phyloP scores from a whole-genome alignment of 2,329 filamentous ascomycete species.

The Pseudocercospora pini-densiflorae region DNA sequence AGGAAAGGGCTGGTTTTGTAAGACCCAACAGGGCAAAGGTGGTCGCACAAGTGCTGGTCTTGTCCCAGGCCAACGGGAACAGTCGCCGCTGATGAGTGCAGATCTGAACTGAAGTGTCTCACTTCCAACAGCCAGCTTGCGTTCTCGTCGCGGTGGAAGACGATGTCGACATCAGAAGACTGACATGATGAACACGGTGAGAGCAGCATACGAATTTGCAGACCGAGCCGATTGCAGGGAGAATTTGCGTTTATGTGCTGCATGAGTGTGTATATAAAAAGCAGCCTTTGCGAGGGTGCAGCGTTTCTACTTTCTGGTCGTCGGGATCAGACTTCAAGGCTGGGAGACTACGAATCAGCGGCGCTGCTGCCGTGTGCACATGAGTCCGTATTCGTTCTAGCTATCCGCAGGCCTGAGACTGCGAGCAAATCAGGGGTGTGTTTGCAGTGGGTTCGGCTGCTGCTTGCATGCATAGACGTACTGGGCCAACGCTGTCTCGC shows the following conservation, averaged over 20 bases:
- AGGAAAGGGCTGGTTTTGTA: conserved; percentile 13
- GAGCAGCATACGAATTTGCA: not conserved
- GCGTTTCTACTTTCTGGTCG: not conserved
- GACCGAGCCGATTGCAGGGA: too few species aligned
- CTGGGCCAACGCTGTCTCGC: not conserved
- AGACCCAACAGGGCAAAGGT: conserved; percentile 3
- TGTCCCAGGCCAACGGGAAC: conserved; percentile 10
- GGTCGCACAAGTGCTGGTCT: conserved; percentile 15
- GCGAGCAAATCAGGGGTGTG: not conserved
- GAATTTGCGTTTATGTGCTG: not conserved
- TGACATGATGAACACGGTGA: not conserved
- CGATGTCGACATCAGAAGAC: not conserved
- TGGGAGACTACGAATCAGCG: not conserved
- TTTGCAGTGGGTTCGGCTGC: not conserved
- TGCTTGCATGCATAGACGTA: too few species aligned
- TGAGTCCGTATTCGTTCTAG: conserved; percentile 1
- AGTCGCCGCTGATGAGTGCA: not conserved
- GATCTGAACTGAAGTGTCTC: conserved; percentile 9
- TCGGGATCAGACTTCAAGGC: conserved; percentile 2
- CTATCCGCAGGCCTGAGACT: not conserved
- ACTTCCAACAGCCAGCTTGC: not conserved
- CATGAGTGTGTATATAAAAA: too few species aligned
- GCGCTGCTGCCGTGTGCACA: not conserved
- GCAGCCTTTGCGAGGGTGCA: not conserved
- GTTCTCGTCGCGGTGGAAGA: not conserved